phyloP scores from a whole-genome alignment of 306 rosid genomes.

The Herpetospermum pedunculosum region DNA sequence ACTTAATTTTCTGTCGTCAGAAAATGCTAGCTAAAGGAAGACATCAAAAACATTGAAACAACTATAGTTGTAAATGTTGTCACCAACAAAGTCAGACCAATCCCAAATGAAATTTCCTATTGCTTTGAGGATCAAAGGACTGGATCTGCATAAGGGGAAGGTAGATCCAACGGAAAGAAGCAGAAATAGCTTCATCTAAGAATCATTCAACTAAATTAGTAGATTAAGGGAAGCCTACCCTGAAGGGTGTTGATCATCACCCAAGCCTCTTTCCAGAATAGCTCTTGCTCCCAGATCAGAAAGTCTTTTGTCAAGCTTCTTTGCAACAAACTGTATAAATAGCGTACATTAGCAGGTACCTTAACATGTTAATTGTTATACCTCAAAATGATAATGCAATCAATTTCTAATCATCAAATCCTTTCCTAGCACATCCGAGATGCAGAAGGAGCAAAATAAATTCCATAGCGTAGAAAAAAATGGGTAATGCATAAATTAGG shows the following conservation, averaged over 20 bases:
- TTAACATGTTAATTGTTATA: background rate
- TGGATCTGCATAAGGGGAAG: background rate
- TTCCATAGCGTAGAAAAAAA: background rate
- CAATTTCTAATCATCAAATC: background rate
- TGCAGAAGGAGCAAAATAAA: background rate
- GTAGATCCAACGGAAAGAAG: background rate
- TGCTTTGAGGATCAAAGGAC: background rate
- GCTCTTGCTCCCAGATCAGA: conserved; percentile 68
- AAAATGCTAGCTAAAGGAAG: background rate
- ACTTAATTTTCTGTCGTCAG: background rate
- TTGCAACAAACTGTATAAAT: conserved; percentile 71
- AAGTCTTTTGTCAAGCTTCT: conserved; percentile 89
- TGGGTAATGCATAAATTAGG: background rate
- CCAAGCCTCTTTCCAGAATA: conserved; percentile 67
- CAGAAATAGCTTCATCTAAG: background rate
- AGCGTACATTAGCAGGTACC: background rate
- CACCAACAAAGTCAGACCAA: background rate
- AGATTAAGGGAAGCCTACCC: conserved; percentile 39
- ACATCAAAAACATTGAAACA: background rate
- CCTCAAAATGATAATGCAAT: background rate
- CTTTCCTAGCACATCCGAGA: background rate
- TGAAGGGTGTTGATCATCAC: conserved; percentile 92
- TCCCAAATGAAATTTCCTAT: background rate
- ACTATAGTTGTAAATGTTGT: background rate
- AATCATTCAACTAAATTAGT: background rate